Conservation (phyloP, 1,284 basidiomycete species). For the Cryptococcus sp. region DNA sequence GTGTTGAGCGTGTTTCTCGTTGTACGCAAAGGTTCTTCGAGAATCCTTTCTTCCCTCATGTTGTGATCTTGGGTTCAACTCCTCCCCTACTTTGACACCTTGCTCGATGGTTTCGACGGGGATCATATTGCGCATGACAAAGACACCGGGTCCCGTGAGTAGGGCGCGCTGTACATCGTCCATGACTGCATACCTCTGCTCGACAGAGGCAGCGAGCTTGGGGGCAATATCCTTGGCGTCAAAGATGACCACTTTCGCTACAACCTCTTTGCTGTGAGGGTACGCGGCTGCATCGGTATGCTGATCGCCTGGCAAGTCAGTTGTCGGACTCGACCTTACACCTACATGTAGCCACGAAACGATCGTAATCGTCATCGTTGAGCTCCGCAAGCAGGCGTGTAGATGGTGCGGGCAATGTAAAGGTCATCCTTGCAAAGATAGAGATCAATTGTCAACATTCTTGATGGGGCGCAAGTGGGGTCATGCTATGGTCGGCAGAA, state of each 20-base stretch:
- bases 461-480: no score
- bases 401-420: constrained; percentile 1
- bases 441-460: no score
- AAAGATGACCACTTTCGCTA: not conserved
- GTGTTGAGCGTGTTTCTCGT: constrained; percentile 6
- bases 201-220: not conserved
- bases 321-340: not conserved
- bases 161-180: constrained; percentile 7
- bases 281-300: not conserved
- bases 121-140: constrained; percentile 6
- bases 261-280: not conserved
- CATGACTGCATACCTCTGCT: constrained; percentile 1
- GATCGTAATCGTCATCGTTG: constrained; percentile 1
- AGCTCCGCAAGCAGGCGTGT: not conserved
- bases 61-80: not conserved
- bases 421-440: no score
- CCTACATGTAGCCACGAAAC: not conserved
- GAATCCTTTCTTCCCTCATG: not conserved
- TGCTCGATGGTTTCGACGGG: constrained; percentile 2
- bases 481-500: no score
- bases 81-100: not conserved
- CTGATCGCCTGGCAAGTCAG: not conserved
- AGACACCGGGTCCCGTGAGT: constrained; percentile 8
- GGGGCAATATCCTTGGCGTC: not conserved
- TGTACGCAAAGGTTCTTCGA: not conserved